Evolutionary conservation across 2,329 filamentous ascomycete genomes (phyloP), one percentile per base, ranked within the genome.

Genomic region (Colletotrichum endophyticum): DNA sequence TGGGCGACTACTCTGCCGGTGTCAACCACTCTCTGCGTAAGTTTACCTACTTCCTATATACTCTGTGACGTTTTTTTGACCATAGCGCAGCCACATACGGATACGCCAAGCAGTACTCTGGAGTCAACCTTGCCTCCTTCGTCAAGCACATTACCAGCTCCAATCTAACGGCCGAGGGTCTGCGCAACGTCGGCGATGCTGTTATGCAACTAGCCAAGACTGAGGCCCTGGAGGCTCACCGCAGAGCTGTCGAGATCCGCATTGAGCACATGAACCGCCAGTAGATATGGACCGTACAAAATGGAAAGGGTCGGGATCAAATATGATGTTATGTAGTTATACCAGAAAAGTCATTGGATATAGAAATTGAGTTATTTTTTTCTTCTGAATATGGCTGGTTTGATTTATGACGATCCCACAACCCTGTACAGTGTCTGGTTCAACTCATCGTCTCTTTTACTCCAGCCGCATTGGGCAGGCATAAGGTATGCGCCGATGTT

Each of bases 81-180:
- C 12, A n/a, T 30, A 70, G 36, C 13, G 4, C 80, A 98, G 96
- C 97, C 69, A 99, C 97, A 1, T 99, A 99, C 83, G 97, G 97
- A 56, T 99, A 98, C 82, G 97, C 97, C 66, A 98, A 98, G 87
- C 97, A 99, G 85, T 99, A 99, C 88, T 98, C 96, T 8, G 97
- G 97, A 69, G 97, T 99, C 82, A 99, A 98, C 85, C 91, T 99
- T 8, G 95, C 92, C 36, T 99, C 96, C 4, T 99, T 98, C 86
- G 91, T 98, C 84, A 99, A 99, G 88, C 96, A 99, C 89, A 98
- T 99, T 82, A 99, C 97, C 49, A 97, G 95, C 87, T 95, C 96
- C 1, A 95, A 98, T 84, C 90, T 99, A 77, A 98, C 95, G 2
- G 92, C 93, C 22, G 91, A 98, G 81, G 97, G 97, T 27, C 88